Percentiles rank a stretch among this genome's conserved stretches.
Conservation (phyloP, 805 yeast species). For the Lachancea sp. region DNA sequence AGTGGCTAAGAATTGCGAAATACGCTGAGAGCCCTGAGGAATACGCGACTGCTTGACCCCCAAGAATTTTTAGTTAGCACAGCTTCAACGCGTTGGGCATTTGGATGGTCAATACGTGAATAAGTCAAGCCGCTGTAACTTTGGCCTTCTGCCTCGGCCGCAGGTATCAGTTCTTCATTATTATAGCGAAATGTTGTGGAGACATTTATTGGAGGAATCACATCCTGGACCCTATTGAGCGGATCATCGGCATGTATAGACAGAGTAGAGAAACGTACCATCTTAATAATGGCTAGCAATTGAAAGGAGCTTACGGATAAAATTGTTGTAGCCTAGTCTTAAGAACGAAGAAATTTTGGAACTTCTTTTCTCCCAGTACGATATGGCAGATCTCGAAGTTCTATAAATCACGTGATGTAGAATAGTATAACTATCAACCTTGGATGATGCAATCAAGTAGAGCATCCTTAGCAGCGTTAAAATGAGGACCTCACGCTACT, state of each 20-base stretch:
- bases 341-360: no score
- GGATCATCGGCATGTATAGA: slow-evolving; percentile 69
- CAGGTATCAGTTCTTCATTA: slow-evolving; percentile 44
- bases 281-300: no score
- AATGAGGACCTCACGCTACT: no score
- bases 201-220: slow-evolving; percentile 74
- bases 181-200: slow-evolving; percentile 72
- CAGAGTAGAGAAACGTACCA: slow-evolving; percentile 32
- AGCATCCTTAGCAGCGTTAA: no score
- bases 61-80: slow-evolving; percentile 54
- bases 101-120: slow-evolving; percentile 73
- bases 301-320: no score
- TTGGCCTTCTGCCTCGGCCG: slow-evolving; percentile 29
- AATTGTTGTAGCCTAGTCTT: no score
- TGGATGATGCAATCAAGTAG: no score
- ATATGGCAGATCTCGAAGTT: no score
- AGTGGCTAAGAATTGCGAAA: slow-evolving; percentile 61
- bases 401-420: no score
- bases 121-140: slow-evolving; percentile 44
- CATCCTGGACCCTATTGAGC: slow-evolving; percentile 51
- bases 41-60: slow-evolving; percentile 62
- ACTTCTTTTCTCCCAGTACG: no score
- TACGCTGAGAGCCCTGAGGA: slow-evolving; percentile 79
- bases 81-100: slow-evolving; percentile 58
- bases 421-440: no score